Evolutionary conservation across 176 grass and related monocot species (phyloP), one percentile per base, ranked within the genome.

Genomic region (Carex littledalei): DNA sequence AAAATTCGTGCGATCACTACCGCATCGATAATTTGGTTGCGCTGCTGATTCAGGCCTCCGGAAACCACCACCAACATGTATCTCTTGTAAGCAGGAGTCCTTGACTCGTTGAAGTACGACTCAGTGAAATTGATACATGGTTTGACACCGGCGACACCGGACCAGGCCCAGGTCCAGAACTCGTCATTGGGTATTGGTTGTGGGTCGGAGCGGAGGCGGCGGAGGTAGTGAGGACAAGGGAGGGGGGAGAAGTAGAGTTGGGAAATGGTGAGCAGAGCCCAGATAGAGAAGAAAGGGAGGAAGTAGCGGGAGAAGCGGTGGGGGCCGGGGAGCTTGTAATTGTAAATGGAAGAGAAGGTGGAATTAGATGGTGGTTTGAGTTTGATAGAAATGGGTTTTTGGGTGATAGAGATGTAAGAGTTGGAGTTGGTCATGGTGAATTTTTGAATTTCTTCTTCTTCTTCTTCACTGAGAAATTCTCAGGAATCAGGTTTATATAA

Each of bases 11-110:
- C 81, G 29, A 90, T 62, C 16, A 90, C 64, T 1, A 90, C 88
- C 0, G 88, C 88, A 34, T 90, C 88, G 31, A 90, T 66, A 24
- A 90, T 84, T 83, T 90, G 88, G 55, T 90, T 90, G 3, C 88
- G 18, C 20, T 90, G 88, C 22, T 90, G 88, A 78, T 90, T 90
- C 22, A 90, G 81, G 3, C 85, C 88, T 10, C 88, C 85, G 8
- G 85, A 87, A 52, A 90, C 88, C 29, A 90, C 85, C 52, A 64
- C 88, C 54, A 87, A 2, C 88, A 90, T 87, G 70, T 90, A 90
- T 26, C 79, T 71, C 55, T 78, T 63, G 37, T 67, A 63, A 5
- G 26, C 35, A 20, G 22, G 29, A 56, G 18, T 52, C 26, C 21
- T 59, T 8, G 80, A 61, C 15, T 39, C n/a, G 2, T 34, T 39